Base-by-base conservation (phyloP, 2,329 filamentous ascomycete genomes). In the Tympanopsis confertula region DNA sequence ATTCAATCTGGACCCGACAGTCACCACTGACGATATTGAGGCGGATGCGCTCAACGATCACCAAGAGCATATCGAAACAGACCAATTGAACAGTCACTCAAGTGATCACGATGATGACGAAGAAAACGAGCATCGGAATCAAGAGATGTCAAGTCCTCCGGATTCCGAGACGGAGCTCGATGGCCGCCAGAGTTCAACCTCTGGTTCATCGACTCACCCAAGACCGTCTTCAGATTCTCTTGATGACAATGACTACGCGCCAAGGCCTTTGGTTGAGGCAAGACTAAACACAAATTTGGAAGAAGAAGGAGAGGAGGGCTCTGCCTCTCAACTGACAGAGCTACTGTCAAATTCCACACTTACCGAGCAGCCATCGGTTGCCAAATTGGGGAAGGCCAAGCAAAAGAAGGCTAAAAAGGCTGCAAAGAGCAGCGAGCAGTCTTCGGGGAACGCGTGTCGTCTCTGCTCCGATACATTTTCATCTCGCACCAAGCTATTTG, bases 381-480 rank as follows among this genome's bases (percentile, higher is more conserved):
- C 61, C 43, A 72, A 69, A 47, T 40, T 63, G 2, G 67, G 68
- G 20, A 73, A 70, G 45, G 65, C 66, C 12, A 69, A 69, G 42
- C 57, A 66, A 13, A 70, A 69, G 48, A 57, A 66, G 30, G 63
- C 66, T 45, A 68, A 64, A 47, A 68, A 61, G 49, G 61, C 61
- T 20, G 59, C 66, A 33, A 13, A 17, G 13, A 14, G 14, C 24
- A 19, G 24, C 33, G 38, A 30, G 29, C 39, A 44, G 29, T 13
- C 39, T 19, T n/a, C 28, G 14, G 22, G 28, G 5, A 33, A 14
- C 5, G 4, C 26, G 29, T 26, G 38, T 3, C 32, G 26, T 13
- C 26, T 36, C 17, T 19, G 41, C 4, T 19, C 4, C 20, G 14
- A 5, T 14, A 18, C 13, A 19, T 24, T 17, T 29, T 14, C 24